A percentile compares a stretch with the other conserved stretches of the same genome.
Evolutionary conservation across 2,329 filamentous ascomycete genomes (phyloP).

Genomic region (Gnomoniopsis sp.): DNA sequence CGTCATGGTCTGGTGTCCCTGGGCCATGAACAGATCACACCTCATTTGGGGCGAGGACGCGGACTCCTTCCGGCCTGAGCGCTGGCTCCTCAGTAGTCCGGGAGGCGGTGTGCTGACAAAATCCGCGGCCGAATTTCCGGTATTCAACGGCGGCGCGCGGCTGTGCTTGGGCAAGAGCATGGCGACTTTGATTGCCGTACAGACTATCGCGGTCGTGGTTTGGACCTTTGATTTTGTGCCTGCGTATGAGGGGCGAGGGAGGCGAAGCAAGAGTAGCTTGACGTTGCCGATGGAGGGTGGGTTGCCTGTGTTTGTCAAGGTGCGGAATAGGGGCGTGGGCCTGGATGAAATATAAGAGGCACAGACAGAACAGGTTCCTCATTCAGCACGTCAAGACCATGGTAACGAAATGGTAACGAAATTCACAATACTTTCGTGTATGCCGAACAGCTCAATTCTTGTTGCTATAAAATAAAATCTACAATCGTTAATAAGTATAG

Average conservation of each 20-base stretch:
- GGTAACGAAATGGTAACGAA: no score
- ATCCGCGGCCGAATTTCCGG: slow-evolving; percentile 55
- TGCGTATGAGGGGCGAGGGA: slow-evolving; percentile 38
- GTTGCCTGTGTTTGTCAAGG: slow-evolving; percentile 42
- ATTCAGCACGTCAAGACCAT: neutral
- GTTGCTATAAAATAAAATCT: no score
- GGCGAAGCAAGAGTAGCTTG: slow-evolving; percentile 57
- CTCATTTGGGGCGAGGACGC: slow-evolving; percentile 56
- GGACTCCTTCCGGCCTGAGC: slow-evolving; percentile 51
- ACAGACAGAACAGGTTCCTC: no score
- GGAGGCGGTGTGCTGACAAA: slow-evolving; percentile 20
- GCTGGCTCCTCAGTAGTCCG: slow-evolving; percentile 42
- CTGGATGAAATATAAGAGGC: neutral
- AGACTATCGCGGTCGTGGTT: slow-evolving; percentile 50
- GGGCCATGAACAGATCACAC: slow-evolving; percentile 59
- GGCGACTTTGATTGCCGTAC: slow-evolving; percentile 58
- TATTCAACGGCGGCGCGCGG: slow-evolving; percentile 63
- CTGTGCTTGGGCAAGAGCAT: slow-evolving; percentile 61
- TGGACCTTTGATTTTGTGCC: slow-evolving; percentile 48
- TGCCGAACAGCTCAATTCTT: no score
- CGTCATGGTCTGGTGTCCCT: slow-evolving; percentile 61
- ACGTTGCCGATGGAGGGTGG: slow-evolving; percentile 63
- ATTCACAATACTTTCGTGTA: no score
- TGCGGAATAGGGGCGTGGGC: slow-evolving; percentile 13
- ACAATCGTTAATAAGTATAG: no score